These are phyloP conservation scores for Curvularia hawaiiensis DNA, from an alignment of 2,329 filamentous ascomycete species.

Conservation along the genomic window DNA sequence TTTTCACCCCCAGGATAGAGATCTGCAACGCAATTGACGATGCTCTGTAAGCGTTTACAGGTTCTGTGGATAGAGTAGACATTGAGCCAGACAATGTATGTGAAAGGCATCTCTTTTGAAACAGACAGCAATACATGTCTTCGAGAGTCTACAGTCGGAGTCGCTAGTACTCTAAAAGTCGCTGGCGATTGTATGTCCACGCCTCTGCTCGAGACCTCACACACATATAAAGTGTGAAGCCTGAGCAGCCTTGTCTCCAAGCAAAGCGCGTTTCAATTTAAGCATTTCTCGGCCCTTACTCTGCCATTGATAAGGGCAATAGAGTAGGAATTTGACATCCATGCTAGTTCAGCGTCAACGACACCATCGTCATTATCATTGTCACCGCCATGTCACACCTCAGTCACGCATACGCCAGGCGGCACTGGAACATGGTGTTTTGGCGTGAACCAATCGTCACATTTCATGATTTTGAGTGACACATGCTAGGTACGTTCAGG, in stretches of 20 bases:
- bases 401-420: conserved; percentile 2
- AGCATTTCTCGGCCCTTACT: conserved; percentile 99
- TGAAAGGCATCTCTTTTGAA: neutral
- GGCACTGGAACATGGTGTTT: conserved; percentile 11
- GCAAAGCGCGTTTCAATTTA: conserved; percentile 46
- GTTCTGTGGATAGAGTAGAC: conserved; percentile 1
- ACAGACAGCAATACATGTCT: neutral
- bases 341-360: conserved; percentile 64
- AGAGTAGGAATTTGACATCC: conserved; percentile 99
- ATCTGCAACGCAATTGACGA: neutral
- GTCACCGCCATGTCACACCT: conserved; percentile 1
- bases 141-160: neutral
- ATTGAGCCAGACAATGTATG: neutral
- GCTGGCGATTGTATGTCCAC: conserved; percentile 25
- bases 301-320: conserved; percentile 74
- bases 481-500: conserved; percentile 39
- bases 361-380: conserved; percentile 8
- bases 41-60: neutral
- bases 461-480: conserved; percentile 45
- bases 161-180: neutral
- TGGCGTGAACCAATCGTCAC: conserved; percentile 46
- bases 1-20: neutral
- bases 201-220: conserved; percentile 30
- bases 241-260: conserved; percentile 41
- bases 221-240: conserved; percentile 22